Base-by-base conservation (phyloP, 228 moss, liverwort and hornwort genomes). In the Sphagnum magellanicum region DNA sequence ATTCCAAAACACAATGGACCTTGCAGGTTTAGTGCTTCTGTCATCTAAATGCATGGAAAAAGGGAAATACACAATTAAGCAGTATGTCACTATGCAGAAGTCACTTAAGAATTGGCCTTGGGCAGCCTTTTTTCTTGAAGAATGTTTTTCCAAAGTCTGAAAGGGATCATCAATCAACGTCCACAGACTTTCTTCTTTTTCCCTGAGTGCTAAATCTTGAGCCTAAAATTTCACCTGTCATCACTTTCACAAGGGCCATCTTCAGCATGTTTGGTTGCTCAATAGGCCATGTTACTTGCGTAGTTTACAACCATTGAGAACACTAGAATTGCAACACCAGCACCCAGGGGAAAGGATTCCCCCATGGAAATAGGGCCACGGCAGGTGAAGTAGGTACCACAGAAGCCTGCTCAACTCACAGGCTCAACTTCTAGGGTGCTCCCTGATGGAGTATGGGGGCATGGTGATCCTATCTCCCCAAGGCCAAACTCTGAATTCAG, bases 401-500 rank as follows among this genome's bases (percentile, higher is more conserved):
- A 68, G 48, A 17, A 64, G 7, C 46, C 16, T 12, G 52, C 59
- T 80, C 81, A 92, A 64, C 76, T 82, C 72, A 85, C 78, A 13
- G 87, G 87, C 16, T 70, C 79, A 58, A 78, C 84, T 72, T 83
- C 83, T 11, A 81, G 70, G 4, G 74, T 64, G 16, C 72, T 76
- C 75, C 81, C 83, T 11, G 92, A 77, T 47, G 92, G 85, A 60
- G 89, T 87, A 64, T 83, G 89, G 4, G 89, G 80, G 16, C 76
- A 80, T 13, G 83, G 86, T 68, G 87, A 87, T 0, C 72, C 85
- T 5, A 79, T 74, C 63, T 80, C 87, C 32, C 83, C 87, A 67
- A 89, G 75, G 49, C 85, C 84, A 49, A 87, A 88, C n/a, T 83
- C 91, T 6, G 88, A 76, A 67, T 84, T 84, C 6, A 88, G 76